A percentile compares a stretch with the other conserved stretches of the same genome.
Conservation (phyloP, 2,329 filamentous ascomycete genomes). For the Fusarium denticulatum region DNA sequence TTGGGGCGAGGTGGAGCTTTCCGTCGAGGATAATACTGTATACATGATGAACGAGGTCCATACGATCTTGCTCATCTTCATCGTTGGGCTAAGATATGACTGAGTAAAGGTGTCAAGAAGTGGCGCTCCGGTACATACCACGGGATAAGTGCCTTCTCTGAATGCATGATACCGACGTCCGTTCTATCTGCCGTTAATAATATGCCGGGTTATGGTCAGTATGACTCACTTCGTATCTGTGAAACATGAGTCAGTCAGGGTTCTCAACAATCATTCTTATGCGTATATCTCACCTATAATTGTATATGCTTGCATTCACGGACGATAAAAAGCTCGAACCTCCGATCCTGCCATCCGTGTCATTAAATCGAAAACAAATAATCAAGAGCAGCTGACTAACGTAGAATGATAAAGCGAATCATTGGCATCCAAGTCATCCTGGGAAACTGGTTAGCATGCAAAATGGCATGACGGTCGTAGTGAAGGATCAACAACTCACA, state of each 20-base stretch:
- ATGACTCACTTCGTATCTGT: constrained; percentile 18
- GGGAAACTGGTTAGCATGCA: fast-evolving
- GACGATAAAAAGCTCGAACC: constrained; percentile 16
- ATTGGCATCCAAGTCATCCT: background rate
- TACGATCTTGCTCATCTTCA: constrained; percentile 19
- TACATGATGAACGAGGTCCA: constrained; percentile 30
- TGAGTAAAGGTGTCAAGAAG: background rate
- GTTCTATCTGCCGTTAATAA: background rate
- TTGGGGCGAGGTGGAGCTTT: constrained; percentile 21
- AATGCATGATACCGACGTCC: constrained; percentile 31
- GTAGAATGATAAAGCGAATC: background rate
- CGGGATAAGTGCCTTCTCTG: constrained; percentile 17
- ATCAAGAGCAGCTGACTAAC: background rate
- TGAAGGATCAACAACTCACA: background rate
- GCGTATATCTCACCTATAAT: constrained; percentile 1
- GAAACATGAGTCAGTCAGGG: fast-evolving
- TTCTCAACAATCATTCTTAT: fast-evolving
- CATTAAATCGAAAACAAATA: background rate
- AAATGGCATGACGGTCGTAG: fast-evolving
- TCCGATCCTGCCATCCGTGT: background rate
- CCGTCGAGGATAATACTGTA: constrained; percentile 21
- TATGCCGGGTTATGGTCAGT: background rate
- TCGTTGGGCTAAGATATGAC: constrained; percentile 16
- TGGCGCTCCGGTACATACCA: background rate
- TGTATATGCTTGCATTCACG: constrained; percentile 22